These are phyloP conservation scores for Penicillium atrosanguineum DNA, from an alignment of 495 filamentous ascomycete species.

Conservation along the genomic window DNA sequence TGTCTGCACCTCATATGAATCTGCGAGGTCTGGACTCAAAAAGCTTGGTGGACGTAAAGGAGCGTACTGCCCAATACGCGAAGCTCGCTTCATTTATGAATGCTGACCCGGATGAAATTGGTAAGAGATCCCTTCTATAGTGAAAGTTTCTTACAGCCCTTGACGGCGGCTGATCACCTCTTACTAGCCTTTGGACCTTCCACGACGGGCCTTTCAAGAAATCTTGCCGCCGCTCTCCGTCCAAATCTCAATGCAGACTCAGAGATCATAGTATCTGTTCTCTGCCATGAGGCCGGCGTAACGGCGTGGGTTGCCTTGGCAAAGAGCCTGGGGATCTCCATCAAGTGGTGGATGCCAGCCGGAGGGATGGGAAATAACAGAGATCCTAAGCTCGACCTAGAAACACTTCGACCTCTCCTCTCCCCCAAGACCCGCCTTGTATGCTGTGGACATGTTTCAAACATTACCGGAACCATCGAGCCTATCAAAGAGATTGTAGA, in stretches of 20 bases:
- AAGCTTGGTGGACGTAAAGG: too few relatives aligned
- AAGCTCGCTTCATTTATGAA: too few relatives aligned
- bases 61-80: too few relatives aligned
- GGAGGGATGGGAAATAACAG: conserved; percentile 7
- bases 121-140: too few relatives aligned
- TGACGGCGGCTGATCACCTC: too few relatives aligned
- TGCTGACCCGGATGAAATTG: too few relatives aligned
- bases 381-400: conserved; percentile 37
- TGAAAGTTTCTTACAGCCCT: too few relatives aligned
- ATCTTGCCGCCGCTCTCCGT: not conserved
- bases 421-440: conserved; percentile 55
- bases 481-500: conserved; percentile 50
- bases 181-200: too few relatives aligned
- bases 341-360: conserved; percentile 57
- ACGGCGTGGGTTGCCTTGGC: conserved; percentile 61
- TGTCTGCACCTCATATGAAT: too few relatives aligned
- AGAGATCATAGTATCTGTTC: conserved; percentile 57
- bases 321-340: conserved; percentile 38
- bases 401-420: conserved; percentile 49
- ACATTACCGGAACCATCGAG: conserved; percentile 63
- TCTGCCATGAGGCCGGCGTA: conserved; percentile 67
- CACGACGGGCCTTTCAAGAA: too few relatives aligned
- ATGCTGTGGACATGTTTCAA: conserved; percentile 39
- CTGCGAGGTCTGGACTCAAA: too few relatives aligned
- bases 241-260: conserved; percentile 42